Evolutionary conservation across 2,329 filamentous ascomycete species (phyloP), one percentile per base, ranked within the genome.

Genomic region (Phialemoniopsis sp.): DNA sequence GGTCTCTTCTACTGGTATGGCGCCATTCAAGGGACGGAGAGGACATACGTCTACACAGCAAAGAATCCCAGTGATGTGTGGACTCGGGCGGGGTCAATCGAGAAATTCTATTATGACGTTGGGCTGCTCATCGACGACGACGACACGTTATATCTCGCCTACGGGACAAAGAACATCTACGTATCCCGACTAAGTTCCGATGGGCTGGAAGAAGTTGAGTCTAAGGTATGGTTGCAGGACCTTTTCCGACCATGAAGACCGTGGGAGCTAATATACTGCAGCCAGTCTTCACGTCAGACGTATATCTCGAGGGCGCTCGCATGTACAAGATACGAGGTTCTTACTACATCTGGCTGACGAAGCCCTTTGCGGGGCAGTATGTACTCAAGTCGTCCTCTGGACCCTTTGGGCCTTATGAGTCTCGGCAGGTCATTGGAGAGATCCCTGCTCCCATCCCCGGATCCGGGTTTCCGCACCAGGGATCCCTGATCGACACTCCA

Each of bases 1-100:
- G 57, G 62, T 1, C 56, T 59, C 0, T 79, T 66, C 54, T 76
- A 76, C 56, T 78, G 73, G 73, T 62, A 73, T 10, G 75, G 73
- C 1, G 78, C 73, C 42, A 60, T 74, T 35, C 63, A 72, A 29
- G 68, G 62, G 31, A n/a, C n/a, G n/a, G 56, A 60, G 26, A 62
- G 62, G 12, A 73, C 73, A 0, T 76, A 73, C 47, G 56, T 79
- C 21, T 79, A 70, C 46, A 18, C n/a, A 17, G 32, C 15, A 17
- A 4, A 36, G 18, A 13, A 5, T 7, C 32, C 39, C 3, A 17
- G 21, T 9, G 39, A 34, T 10, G 29, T 34, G 8, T 43, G 40
- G 37, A 38, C 31, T 5, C 26, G 29, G 12, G 31, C 39, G 8
- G 26, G 14, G 6, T 16, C 18, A 4, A 40, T 44, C 16, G 38